phyloP scores from a whole-genome alignment of 257 asterid species.

The Euphrasia confusa region DNA sequence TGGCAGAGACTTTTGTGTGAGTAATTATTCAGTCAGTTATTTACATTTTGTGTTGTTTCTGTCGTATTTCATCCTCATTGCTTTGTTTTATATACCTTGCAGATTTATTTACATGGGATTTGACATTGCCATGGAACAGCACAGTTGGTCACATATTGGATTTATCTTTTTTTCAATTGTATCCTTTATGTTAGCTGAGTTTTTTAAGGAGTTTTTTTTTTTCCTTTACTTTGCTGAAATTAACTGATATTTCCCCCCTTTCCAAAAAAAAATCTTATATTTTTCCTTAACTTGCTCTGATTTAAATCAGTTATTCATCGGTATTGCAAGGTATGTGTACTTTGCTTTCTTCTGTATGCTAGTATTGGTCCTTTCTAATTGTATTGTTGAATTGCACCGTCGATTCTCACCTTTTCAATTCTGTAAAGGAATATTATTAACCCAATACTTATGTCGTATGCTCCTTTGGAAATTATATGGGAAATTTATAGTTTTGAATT shows the following conservation, averaged over 20 bases:
- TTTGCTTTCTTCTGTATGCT: conserved; percentile 19
- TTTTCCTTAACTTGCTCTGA: conserved; percentile 51
- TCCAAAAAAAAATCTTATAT: no score
- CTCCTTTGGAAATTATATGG: conserved; percentile 18
- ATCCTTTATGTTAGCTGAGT: conserved; percentile 43
- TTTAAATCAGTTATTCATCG: conserved; percentile 67
- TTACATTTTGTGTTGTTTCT: conserved; percentile 3
- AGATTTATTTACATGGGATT: conserved; percentile 99
- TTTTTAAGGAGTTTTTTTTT: conserved; percentile 8
- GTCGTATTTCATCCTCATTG: conserved; percentile 25
- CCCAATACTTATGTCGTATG: conserved; percentile 4
- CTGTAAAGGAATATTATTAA: background rate
- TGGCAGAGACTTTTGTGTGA: conserved; percentile 98
- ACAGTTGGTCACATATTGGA: conserved; percentile 98
- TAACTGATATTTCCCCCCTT: background rate
- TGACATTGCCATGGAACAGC: conserved; percentile 96
- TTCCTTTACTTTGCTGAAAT: conserved; percentile 20
- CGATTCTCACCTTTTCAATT: conserved; percentile 2
- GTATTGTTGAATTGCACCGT: conserved; percentile 7
- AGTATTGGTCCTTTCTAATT: conserved; percentile 13
- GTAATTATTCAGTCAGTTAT: conserved; percentile 27
- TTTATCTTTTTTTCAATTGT: conserved; percentile 95
- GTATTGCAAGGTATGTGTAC: conserved; percentile 77
- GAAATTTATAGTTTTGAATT: conserved; percentile 11
- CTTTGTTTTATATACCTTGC: conserved; percentile 33